Conservation (phyloP, 441 rosid genomes). For the Pelargonium myrrhifolium region DNA sequence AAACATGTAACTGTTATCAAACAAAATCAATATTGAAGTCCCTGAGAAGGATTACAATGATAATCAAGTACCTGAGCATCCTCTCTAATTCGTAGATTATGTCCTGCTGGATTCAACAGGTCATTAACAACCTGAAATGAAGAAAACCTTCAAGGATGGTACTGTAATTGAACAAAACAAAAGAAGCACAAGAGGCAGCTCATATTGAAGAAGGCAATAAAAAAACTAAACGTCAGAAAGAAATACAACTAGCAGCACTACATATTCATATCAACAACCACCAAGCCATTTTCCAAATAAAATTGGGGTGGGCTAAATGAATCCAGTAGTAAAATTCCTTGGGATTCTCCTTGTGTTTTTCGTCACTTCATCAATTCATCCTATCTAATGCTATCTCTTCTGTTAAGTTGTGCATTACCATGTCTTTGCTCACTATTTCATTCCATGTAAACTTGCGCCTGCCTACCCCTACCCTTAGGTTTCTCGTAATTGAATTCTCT, state of each 20-base stretch:
- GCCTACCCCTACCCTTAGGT: no score
- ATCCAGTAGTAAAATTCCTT: no score
- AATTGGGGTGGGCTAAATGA: no score
- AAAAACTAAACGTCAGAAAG: neutral
- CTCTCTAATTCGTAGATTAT: slow-evolving; percentile 93
- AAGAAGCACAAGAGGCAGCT: slow-evolving; percentile 12
- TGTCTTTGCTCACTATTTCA: no score
- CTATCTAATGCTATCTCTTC: no score
- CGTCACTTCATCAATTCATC: no score
- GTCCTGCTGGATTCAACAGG: slow-evolving; percentile 94
- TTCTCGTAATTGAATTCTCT: no score
- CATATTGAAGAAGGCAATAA: slow-evolving; percentile 17
- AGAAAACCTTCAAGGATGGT: slow-evolving; percentile 24
- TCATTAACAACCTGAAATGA: slow-evolving; percentile 86
- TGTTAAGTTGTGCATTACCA: no score
- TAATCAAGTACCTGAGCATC: slow-evolving; percentile 72
- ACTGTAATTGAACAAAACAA: slow-evolving; percentile 14
- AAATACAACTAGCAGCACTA: neutral
- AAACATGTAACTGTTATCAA: neutral
- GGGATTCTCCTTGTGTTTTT: no score
- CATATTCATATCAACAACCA: no score
- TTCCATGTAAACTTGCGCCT: no score
- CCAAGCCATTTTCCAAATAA: no score
- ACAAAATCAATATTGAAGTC: neutral
- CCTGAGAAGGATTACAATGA: neutral